phyloP scores from a whole-genome alignment of 441 rosid species.

The Metrosideros polymorpha region DNA sequence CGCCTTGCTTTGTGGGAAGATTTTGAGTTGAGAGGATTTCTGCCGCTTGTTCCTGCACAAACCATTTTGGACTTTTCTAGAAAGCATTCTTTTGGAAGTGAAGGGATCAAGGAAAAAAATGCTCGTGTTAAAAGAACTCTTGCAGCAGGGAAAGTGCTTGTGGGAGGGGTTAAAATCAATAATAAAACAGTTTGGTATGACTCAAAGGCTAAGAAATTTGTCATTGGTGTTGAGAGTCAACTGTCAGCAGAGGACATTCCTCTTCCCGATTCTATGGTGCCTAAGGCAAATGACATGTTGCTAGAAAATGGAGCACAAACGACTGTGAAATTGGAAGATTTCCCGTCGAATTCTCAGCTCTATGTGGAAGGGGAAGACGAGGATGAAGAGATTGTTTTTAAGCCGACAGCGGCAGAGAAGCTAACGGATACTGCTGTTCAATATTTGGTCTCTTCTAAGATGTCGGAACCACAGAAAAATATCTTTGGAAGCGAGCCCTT shows the following conservation, averaged over 20 bases:
- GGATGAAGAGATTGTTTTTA: constrained; percentile 6
- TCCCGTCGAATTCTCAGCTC: neutral
- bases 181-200: neutral
- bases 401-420: constrained; percentile 28
- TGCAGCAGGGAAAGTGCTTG: constrained; percentile 2
- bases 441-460: constrained; percentile 27
- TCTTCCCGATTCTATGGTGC: neutral
- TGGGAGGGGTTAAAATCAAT: neutral
- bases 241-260: neutral
- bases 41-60: constrained; percentile 9
- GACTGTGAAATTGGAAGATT: neutral
- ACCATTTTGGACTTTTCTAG: constrained; percentile 3
- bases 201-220: neutral
- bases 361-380: constrained; percentile 5
- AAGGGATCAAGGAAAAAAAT: neutral
- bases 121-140: constrained; percentile 7
- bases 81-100: neutral
- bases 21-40: constrained; percentile 9
- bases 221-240: neutral
- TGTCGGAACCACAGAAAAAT: constrained; percentile 30
- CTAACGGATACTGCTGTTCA: constrained; percentile 30
- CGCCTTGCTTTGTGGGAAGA: constrained; percentile 12
- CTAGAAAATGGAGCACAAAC: neutral
- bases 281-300: neutral
- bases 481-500: constrained; percentile 26